Base-by-base conservation (phyloP, 371 early-diverging fungal species). In the Haplosporangium sp. region DNA sequence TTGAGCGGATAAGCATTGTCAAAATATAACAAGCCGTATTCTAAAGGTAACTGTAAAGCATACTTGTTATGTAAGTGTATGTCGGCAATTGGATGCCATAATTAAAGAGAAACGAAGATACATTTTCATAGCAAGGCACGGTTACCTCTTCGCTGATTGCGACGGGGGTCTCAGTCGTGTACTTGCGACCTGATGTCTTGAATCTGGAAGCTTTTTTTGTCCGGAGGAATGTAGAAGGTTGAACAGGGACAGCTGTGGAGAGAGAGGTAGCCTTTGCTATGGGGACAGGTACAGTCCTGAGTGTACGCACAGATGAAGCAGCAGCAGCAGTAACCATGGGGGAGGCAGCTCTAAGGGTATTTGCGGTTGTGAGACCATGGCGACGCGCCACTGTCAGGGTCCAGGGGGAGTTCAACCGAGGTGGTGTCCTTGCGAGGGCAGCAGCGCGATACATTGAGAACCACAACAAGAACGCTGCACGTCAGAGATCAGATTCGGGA, bases 1-100 rank as follows among this genome's bases (percentile, higher is more conserved):
- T 58, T 69, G 59, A 69, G 70, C 5, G 70, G 70, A 36, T 69
- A 69, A 5, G 70, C 64, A 36, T 69, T 69, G 40, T 69, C 70
- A 23, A 69, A 69, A 40, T 69, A 69, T 41, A 69, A 64, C 70
- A 69, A 52, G 13, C 70, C 70, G 18, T 69, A 69, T 40, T 64
- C 50, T 13, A 69, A 51, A 1, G 70, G 70, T n/a, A 67, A 50
- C 67, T 66, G 18, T 21, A 47, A 1, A 59, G 0, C 12, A 21
- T 13, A 59, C 14, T 29, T 29, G 18, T 20, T 29, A 1, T 29
- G 36, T 29, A 36, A 12, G 36, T 16, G 54, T 23, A 29, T 13
- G 16, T 54, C 29, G 29, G 29, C 53, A 53, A 8, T 36, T 38
- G 55, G 36, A 6, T 16, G 16, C 14, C 8, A 16, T 60, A 16